These are phyloP conservation scores for Aspergillus kassunensis DNA, from an alignment of 495 filamentous ascomycete species.

Conservation along the genomic window DNA sequence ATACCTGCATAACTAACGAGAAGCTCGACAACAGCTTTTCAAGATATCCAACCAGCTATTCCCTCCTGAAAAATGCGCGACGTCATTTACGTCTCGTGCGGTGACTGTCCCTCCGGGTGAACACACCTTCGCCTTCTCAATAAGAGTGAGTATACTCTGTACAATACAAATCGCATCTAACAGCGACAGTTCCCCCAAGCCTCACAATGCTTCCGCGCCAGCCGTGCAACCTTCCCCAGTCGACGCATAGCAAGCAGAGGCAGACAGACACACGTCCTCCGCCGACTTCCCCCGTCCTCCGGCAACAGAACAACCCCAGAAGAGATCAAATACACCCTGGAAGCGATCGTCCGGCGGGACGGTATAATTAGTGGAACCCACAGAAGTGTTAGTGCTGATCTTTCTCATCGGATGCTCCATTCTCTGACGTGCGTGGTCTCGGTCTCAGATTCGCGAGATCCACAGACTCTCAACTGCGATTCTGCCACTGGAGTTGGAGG, in stretches of 20 bases:
- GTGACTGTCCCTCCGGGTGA: constrained; percentile 4
- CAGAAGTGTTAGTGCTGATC: not conserved
- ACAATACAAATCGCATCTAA: not conserved
- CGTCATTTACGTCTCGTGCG: not conserved
- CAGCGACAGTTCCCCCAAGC: constrained; percentile 7
- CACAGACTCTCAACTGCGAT: not conserved
- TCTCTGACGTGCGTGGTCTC: too few relatives aligned
- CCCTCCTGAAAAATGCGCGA: constrained; percentile 2
- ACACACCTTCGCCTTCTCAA: constrained; percentile 9
- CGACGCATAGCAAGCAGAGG: not conserved
- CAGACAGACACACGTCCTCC: constrained; percentile 7
- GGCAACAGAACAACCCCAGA: not conserved
- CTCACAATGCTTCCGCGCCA: constrained; percentile 9
- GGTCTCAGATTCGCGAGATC: not conserved
- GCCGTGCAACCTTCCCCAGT: not conserved
- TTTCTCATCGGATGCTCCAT: not conserved
- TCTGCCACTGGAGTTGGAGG: not conserved
- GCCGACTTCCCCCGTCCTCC: constrained; percentile 15
- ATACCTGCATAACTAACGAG: too few relatives aligned
- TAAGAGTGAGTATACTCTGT: constrained; percentile 7
- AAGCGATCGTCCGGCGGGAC: constrained; percentile 6
- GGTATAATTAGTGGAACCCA: not conserved
- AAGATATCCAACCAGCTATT: not conserved
- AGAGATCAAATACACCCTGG: constrained; percentile 12
- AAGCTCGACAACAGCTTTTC: not conserved